A percentile compares a stretch with the other conserved stretches of the same genome.
Conservation (phyloP, 2,329 filamentous ascomycete genomes). For the Arthrobotrys sphaeroides region DNA sequence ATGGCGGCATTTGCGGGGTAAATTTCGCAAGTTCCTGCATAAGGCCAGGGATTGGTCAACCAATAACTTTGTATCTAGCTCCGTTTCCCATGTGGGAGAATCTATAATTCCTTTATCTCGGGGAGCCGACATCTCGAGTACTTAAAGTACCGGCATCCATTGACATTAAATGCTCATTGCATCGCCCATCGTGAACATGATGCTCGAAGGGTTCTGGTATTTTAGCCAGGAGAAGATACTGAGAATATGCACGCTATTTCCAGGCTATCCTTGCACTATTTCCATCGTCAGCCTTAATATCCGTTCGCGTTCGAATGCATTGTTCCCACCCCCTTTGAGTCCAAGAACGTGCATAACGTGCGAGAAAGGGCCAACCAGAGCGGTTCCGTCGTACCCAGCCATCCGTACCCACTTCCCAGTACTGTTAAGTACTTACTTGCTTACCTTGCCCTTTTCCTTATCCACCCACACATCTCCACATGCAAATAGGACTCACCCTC, state of each 20-base stretch:
- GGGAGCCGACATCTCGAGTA: not conserved
- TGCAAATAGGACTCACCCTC: slow-evolving; percentile 16
- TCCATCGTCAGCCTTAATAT: not conserved
- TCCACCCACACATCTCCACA: slow-evolving; percentile 4
- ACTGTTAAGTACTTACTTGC: too few species aligned
- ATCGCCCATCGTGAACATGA: too few species aligned
- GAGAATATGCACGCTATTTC: not conserved
- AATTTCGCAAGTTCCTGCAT: slow-evolving; percentile 25
- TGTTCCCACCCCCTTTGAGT: slow-evolving; percentile 1
- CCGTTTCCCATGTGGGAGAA: not conserved
- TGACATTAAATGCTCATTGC: too few species aligned
- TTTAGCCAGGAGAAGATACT: not conserved
- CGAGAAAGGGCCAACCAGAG: not conserved
- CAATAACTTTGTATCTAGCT: not conserved
- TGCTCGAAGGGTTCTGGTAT: too few species aligned
- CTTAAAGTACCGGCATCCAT: too few species aligned
- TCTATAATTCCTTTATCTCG: not conserved
- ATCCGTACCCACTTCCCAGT: not conserved
- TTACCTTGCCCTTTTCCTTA: not conserved
- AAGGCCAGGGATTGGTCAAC: slow-evolving; percentile 11
- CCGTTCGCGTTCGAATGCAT: not conserved
- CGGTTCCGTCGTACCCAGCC: not conserved
- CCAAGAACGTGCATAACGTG: slow-evolving; percentile 1
- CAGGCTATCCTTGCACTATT: not conserved
- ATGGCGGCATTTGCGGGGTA: slow-evolving; percentile 23